Base-by-base conservation (phyloP, 2,329 filamentous ascomycete species). In the Penicillium psychrosexuale region DNA sequence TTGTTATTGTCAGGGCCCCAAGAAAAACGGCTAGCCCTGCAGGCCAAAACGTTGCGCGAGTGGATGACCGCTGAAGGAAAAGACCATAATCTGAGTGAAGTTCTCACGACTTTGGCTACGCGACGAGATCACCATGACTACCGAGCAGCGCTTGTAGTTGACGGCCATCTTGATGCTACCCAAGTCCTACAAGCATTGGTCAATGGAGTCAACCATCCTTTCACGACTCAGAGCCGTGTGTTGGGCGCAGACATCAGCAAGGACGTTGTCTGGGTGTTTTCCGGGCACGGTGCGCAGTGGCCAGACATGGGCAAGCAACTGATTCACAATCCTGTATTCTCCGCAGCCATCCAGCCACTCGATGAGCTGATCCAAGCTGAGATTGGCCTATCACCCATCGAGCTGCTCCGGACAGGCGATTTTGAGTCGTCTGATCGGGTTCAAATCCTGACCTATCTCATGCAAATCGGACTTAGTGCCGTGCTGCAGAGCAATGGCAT, bases 271-370 rank as follows among this genome's bases (percentile, higher is more conserved):
- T 77, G 72, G 71, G 67, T 77, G 0, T 76, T 76, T 54, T 74
- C 73, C 1, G 75, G 75, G 2, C 75, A 77, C 42, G 75, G 75
- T 9, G 72, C 74, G 1, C 75, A 77, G 49, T 77, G 74, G 74
- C 40, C 58, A 0, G 66, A 70, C 19, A 77, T 77, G 75, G 74
- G 71, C 7, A 69, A 69, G 31, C 69, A 72, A 22, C 61, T 77
- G 0, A 47, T 75, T 19, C 33, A 61, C 1, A 49, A 64, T 24
- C 17, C 28, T 1, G 38, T 53, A 5, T 63, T 63, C 17, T 49
- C 27, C 12, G 27, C 65, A 19, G 54, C 68, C 1, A 47, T 76
- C 17, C 37, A 53, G 0, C 46, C 56, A 0, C 34, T 75, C 5
- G 72, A 75, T 24, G 28, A 38, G 6, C 47, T 68, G 5, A 57